Evolutionary conservation across 371 early-diverging fungal species (phyloP).

Genomic region (Rhizopus sp.): DNA sequence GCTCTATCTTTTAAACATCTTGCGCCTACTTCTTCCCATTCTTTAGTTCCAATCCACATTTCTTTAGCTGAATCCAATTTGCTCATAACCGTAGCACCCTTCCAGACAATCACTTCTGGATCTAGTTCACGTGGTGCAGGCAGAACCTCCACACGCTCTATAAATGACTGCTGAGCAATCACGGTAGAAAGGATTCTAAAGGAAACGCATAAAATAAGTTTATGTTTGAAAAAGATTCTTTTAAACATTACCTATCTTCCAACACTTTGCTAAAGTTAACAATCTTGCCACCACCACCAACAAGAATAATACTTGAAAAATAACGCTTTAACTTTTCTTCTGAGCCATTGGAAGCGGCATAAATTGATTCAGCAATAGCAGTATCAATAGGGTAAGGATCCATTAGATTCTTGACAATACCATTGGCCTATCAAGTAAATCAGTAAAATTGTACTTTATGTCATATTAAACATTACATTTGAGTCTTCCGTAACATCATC

Average conservation of each 20-base stretch:
- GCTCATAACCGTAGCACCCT: slow-evolving; percentile 83
- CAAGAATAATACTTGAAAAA: slow-evolving; percentile 77
- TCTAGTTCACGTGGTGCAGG: slow-evolving; percentile 87
- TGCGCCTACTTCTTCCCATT: slow-evolving; percentile 78
- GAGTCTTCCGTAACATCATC: slow-evolving; percentile 43
- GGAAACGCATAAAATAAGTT: not conserved
- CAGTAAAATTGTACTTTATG: not conserved
- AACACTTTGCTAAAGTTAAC: slow-evolving; percentile 71
- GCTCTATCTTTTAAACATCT: slow-evolving; percentile 70
- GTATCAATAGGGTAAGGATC: slow-evolving; percentile 66
- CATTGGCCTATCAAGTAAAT: not conserved
- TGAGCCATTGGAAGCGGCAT: slow-evolving; percentile 56
- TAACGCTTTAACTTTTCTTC: slow-evolving; percentile 74
- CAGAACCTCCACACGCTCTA: slow-evolving; percentile 74
- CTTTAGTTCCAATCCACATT: slow-evolving; percentile 74
- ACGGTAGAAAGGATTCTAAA: slow-evolving; percentile 39
- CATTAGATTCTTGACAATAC: not conserved
- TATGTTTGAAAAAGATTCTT: not conserved
- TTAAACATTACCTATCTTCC: slow-evolving; percentile 59
- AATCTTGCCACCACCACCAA: slow-evolving; percentile 85
- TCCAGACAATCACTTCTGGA: slow-evolving; percentile 86
- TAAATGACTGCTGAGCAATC: slow-evolving; percentile 40
- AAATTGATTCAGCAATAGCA: slow-evolving; percentile 79
- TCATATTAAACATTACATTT: slow-evolving; percentile 22
- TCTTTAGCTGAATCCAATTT: slow-evolving; percentile 80